A percentile compares a stretch with the other conserved stretches of the same genome.
Conservation (phyloP, 306 rosid species). For the Cucurbita maxima region DNA sequence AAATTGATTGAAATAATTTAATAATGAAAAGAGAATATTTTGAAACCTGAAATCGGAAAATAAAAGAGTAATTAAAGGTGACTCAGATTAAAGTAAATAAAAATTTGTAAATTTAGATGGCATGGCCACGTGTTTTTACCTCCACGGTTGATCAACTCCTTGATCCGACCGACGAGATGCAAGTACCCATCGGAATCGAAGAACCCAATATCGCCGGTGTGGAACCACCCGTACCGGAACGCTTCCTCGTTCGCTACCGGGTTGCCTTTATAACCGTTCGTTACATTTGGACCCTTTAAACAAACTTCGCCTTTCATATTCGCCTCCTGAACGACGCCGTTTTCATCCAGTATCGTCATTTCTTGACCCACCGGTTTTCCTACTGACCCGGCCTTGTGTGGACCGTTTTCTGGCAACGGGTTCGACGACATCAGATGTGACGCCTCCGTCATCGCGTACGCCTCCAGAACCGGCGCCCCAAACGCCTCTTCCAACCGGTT, state of each 20-base stretch:
- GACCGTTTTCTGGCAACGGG: slow-evolving; percentile 49
- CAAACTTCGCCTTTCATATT: slow-evolving; percentile 40
- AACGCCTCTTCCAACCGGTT: slow-evolving; percentile 38
- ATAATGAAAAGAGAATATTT: neutral
- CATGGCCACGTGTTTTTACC: slow-evolving; percentile 15
- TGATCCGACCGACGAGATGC: slow-evolving; percentile 70
- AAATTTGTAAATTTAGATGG: neutral
- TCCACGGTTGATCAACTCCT: slow-evolving; percentile 67
- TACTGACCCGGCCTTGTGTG: slow-evolving; percentile 53
- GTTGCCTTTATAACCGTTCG: slow-evolving; percentile 47
- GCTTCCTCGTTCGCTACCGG: slow-evolving; percentile 28
- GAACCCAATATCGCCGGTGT: slow-evolving; percentile 48
- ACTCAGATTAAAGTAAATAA: neutral
- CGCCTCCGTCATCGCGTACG: slow-evolving; percentile 71
- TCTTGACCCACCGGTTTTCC: slow-evolving; percentile 56
- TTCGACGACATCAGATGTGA: slow-evolving; percentile 46
- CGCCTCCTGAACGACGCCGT: slow-evolving; percentile 21
- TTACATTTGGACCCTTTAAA: slow-evolving; percentile 41
- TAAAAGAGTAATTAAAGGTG: neutral
- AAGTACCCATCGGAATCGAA: slow-evolving; percentile 61
- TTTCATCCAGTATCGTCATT: slow-evolving; percentile 31
- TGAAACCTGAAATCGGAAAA: neutral
- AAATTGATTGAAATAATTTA: too few relatives aligned
- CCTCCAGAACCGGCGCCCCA: slow-evolving; percentile 57
- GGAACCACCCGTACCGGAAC: slow-evolving; percentile 47